phyloP scores from a whole-genome alignment of 2,329 filamentous ascomycete species.

The Ophiostoma triangulosporum region DNA sequence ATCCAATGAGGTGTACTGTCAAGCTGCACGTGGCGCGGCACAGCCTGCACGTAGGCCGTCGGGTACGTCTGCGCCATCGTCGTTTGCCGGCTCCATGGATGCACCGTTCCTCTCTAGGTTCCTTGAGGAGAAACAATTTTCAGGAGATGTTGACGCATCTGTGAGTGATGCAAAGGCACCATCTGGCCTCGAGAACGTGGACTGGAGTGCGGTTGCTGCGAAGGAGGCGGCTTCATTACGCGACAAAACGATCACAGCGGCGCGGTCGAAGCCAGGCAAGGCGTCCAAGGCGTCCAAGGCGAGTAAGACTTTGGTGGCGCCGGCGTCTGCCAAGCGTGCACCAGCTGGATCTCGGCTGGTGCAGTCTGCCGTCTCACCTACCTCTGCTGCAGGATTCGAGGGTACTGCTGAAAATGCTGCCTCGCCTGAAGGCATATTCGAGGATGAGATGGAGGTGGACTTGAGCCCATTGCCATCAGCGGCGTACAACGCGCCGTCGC shows the following conservation, averaged over 20 bases:
- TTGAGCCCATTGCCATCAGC: conserved; percentile 56
- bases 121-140: conserved; percentile 47
- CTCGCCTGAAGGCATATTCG: conserved; percentile 23
- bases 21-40: conserved; percentile 12
- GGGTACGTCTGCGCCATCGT: background rate
- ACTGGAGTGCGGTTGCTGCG: conserved; percentile 24
- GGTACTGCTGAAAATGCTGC: conserved; percentile 2
- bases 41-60: background rate
- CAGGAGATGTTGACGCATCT: conserved; percentile 42
- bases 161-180: conserved; percentile 47
- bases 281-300: background rate
- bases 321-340: conserved; percentile 35
- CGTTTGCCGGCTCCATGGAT: conserved; percentile 14
- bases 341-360: conserved; percentile 41
- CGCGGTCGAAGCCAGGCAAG: background rate
- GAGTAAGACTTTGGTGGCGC: background rate
- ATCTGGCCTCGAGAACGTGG: conserved; percentile 30
- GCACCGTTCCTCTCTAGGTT: conserved; percentile 56
- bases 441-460: conserved; percentile 39
- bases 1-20: conserved; percentile 36
- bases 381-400: conserved; percentile 16
- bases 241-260: background rate
- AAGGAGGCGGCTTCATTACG: background rate
- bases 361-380: conserved; percentile 22
- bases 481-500: conserved; percentile 64